phyloP scores from a whole-genome alignment of 768 basidiomycete species.

The Lactarius akahatsu region DNA sequence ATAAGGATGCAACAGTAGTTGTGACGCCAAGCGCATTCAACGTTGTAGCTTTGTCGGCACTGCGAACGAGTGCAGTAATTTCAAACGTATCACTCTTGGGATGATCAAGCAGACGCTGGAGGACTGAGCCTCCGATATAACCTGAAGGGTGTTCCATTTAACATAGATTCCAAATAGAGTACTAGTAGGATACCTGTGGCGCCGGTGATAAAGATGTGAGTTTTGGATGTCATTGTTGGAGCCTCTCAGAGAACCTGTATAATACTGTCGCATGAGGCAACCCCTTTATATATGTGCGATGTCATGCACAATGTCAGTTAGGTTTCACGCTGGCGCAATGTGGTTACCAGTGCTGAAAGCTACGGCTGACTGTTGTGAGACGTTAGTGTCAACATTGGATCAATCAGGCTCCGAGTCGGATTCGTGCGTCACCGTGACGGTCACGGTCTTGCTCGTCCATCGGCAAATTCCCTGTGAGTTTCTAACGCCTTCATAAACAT shows the following conservation, averaged over 20 bases:
- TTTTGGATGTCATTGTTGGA: conserved; percentile 16
- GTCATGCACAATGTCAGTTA: no score
- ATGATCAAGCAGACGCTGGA: conserved; percentile 44
- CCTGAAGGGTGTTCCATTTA: conserved; percentile 34
- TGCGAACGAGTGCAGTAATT: conserved; percentile 48
- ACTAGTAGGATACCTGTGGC: conserved; percentile 20
- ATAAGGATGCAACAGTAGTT: conserved; percentile 44
- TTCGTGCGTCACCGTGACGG: no score
- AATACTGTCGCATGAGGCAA: background rate
- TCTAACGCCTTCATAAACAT: no score
- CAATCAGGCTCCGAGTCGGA: no score
- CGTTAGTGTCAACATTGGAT: no score
- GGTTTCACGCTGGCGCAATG: no score
- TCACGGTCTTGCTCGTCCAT: no score
- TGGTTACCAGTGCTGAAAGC: background rate
- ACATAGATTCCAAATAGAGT: background rate
- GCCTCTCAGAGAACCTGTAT: background rate
- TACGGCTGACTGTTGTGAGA: background rate
- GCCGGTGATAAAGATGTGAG: conserved; percentile 23
- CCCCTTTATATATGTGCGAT: background rate
- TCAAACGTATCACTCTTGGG: conserved; percentile 38
- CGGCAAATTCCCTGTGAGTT: no score
- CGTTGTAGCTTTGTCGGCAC: conserved; percentile 45
- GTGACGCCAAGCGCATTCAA: conserved; percentile 35
- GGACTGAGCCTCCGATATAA: conserved; percentile 50